Conservation (phyloP, 140 eudicot genomes). For the Ambrosia hybrid region DNA sequence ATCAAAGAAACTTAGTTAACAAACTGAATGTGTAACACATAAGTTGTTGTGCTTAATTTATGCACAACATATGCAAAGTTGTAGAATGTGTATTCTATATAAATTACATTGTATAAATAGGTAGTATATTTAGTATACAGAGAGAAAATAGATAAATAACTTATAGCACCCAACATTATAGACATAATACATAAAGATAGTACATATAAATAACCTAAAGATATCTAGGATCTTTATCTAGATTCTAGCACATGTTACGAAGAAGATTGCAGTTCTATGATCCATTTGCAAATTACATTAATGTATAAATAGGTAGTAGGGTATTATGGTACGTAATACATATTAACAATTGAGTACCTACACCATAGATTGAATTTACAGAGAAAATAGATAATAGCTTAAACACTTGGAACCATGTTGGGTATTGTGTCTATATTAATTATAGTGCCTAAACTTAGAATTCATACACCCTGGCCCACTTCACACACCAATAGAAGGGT, state of each 20-base stretch:
- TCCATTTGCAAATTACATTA: no score
- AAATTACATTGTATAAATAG: neutral
- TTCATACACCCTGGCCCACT: no score
- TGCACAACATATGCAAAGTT: neutral
- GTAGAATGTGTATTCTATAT: neutral
- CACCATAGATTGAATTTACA: neutral
- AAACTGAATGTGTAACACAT: neutral
- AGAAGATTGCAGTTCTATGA: slow-evolving; percentile 1
- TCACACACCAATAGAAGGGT: no score
- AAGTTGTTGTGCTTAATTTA: neutral
- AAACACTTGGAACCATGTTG: neutral
- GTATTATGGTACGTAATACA: neutral
- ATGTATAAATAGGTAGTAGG: neutral
- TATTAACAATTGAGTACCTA: neutral
- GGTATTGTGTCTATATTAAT: neutral
- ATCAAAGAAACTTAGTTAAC: slow-evolving; percentile 6
- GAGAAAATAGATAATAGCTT: slow-evolving; percentile 1
- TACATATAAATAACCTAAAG: neutral
- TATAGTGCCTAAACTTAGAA: neutral
- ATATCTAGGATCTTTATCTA: neutral
- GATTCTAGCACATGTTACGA: neutral
- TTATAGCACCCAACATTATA: neutral
- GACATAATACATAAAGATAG: neutral
- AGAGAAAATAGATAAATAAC: neutral
- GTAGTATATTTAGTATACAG: neutral